A percentile compares a stretch with the other conserved stretches of the same genome.
Evolutionary conservation across 768 basidiomycete species (phyloP).

Genomic region (Hirschioporus abietinus): DNA sequence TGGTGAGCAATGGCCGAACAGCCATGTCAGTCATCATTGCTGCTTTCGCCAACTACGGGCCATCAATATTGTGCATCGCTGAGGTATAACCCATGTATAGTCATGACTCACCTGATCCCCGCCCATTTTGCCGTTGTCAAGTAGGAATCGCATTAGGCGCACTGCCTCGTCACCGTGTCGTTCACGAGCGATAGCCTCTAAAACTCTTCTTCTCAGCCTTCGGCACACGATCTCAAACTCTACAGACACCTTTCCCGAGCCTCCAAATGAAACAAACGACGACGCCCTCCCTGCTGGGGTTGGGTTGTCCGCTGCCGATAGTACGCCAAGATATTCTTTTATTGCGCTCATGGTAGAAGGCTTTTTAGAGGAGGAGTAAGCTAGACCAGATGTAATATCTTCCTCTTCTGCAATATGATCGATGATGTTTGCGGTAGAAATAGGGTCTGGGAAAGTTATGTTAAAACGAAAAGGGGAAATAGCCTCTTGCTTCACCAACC

Average conservation of each 20-base stretch:
- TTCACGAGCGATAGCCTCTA: conserved; percentile 78
- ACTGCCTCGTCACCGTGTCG: conserved; percentile 81
- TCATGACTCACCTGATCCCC: conserved; percentile 74
- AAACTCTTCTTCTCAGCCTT: conserved; percentile 59
- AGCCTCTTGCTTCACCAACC: conserved; percentile 31
- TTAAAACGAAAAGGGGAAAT: conserved; percentile 4
- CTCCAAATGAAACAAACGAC: conserved; percentile 65
- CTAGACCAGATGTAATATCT: conserved; percentile 58
- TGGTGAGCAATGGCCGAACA: conserved; percentile 73
- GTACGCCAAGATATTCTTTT: conserved; percentile 76
- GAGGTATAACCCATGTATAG: neutral
- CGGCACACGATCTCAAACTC: conserved; percentile 71
- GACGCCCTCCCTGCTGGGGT: conserved; percentile 61
- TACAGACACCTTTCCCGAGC: conserved; percentile 65
- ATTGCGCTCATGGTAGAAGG: conserved; percentile 51
- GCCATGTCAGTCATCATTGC: conserved; percentile 92
- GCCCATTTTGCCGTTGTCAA: conserved; percentile 86
- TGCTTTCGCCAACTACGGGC: conserved; percentile 77
- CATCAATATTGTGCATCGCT: conserved; percentile 5
- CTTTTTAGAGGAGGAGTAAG: conserved; percentile 43
- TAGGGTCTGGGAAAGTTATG: conserved; percentile 42
- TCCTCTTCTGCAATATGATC: conserved; percentile 59
- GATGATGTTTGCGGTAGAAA: conserved; percentile 59
- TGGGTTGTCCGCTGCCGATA: conserved; percentile 80
- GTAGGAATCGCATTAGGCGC: conserved; percentile 70